Evolutionary conservation across 495 filamentous ascomycete species (phyloP).

Genomic region (Thozetella sp.): DNA sequence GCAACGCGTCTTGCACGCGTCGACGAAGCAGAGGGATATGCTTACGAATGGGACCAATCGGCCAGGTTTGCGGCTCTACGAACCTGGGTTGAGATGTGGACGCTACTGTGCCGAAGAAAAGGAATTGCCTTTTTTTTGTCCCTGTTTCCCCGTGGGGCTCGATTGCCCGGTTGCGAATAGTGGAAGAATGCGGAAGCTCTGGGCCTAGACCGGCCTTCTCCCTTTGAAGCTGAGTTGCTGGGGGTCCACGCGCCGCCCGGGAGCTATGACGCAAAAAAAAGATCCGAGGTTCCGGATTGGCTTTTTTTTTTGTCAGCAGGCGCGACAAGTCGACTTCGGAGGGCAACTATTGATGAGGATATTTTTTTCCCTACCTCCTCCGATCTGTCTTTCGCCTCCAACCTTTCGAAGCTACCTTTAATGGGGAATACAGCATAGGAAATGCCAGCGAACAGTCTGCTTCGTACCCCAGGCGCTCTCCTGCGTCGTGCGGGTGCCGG

Average conservation of each 20-base stretch:
- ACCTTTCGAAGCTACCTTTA: neutral
- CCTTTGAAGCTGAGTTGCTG: no score
- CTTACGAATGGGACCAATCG: neutral
- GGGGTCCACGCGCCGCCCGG: neutral
- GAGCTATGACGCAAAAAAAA: slow-evolving; percentile 25
- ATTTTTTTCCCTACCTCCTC: neutral
- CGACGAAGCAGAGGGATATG: neutral
- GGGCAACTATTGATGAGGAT: no score
- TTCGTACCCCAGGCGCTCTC: neutral
- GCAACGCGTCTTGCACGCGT: neutral
- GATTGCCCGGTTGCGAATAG: neutral
- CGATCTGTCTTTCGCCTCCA: neutral
- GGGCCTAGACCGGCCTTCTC: no score
- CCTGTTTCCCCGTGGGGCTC: neutral
- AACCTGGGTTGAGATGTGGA: no score
- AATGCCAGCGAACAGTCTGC: neutral
- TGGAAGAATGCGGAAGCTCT: slow-evolving; percentile 5
- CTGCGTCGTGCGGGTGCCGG: neutral
- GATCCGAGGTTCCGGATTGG: slow-evolving; percentile 6
- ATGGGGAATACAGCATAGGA: no score
- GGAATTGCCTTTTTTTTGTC: neutral
- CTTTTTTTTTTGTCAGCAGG: slow-evolving; percentile 18
- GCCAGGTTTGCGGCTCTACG: neutral
- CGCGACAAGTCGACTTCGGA: no score
- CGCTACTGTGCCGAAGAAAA: neutral